These are phyloP conservation scores for Theobroma cacao DNA, from an alignment of 345 rosid genomes.

Conservation along the genomic window DNA sequence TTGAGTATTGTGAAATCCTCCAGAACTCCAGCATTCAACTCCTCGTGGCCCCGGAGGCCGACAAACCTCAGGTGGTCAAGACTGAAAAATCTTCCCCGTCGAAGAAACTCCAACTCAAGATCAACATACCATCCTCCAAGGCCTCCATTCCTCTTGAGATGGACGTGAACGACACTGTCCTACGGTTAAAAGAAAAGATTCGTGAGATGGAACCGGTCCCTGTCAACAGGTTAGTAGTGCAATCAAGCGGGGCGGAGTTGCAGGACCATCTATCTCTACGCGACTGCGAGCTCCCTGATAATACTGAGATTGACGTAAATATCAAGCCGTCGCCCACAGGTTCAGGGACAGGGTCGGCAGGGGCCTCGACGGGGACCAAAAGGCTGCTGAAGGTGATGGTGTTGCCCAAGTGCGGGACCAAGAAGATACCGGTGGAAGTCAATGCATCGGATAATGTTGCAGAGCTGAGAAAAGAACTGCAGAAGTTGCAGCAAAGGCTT, in stretches of 20 bases:
- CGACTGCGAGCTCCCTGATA: constrained; percentile 31
- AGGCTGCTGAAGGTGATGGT: constrained; percentile 65
- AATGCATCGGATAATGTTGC: constrained; percentile 61
- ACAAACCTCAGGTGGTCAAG: constrained; percentile 20
- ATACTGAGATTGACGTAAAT: constrained; percentile 31
- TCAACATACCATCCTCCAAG: constrained; percentile 40
- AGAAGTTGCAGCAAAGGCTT: constrained; percentile 51
- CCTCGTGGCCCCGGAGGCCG: constrained; percentile 25
- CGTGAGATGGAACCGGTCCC: constrained; percentile 36
- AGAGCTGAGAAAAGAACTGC: constrained; percentile 63
- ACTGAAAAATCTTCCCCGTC: constrained; percentile 28
- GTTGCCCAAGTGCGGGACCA: constrained; percentile 51
- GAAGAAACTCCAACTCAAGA: constrained; percentile 31
- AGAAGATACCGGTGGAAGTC: constrained; percentile 64
- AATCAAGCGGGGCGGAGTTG: constrained; percentile 30
- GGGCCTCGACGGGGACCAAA: constrained; percentile 21
- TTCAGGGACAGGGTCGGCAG: constrained; percentile 15
- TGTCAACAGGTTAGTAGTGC: constrained; percentile 25
- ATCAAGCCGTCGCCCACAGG: constrained; percentile 31
- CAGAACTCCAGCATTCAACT: constrained; percentile 64
- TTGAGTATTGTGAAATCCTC: constrained; percentile 57
- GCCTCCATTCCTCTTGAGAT: constrained; percentile 22
- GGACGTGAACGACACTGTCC: constrained; percentile 33
- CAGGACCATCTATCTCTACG: constrained; percentile 29
- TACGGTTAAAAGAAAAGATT: constrained; percentile 41